Percentiles rank a stretch among this genome's conserved stretches.
phyloP scores from a whole-genome alignment of 331 rosid genomes.

The Acacia concinna region DNA sequence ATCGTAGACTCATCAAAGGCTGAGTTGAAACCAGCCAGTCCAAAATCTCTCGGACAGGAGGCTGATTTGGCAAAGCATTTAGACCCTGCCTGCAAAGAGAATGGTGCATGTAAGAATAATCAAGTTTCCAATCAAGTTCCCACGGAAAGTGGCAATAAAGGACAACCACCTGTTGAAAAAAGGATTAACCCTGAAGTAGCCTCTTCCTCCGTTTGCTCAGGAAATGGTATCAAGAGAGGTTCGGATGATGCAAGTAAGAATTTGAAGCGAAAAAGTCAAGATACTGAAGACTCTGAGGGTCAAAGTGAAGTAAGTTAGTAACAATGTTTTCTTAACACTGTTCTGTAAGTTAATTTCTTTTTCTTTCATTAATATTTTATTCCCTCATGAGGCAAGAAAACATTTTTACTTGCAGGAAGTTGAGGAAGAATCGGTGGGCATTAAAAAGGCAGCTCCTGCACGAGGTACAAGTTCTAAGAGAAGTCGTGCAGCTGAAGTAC shows the following conservation, averaged over 20 bases:
- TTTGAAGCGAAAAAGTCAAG: constrained; percentile 63
- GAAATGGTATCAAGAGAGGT: constrained; percentile 57
- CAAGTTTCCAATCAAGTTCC: constrained; percentile 36
- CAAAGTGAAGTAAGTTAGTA: constrained; percentile 72
- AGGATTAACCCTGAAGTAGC: constrained; percentile 49
- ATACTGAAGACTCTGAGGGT: constrained; percentile 69
- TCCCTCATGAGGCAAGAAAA: constrained; percentile 22
- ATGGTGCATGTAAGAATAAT: constrained; percentile 41
- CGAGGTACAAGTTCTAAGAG: constrained; percentile 65
- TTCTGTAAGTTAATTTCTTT: constrained; percentile 25
- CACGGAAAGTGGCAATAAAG: constrained; percentile 45
- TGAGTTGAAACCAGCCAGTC: constrained; percentile 45
- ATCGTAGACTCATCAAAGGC: constrained; percentile 44
- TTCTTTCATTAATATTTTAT: background rate
- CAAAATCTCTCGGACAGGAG: constrained; percentile 46
- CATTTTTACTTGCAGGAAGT: constrained; percentile 55
- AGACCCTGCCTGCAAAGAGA: constrained; percentile 45
- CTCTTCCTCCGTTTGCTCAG: constrained; percentile 84
- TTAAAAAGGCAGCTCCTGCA: constrained; percentile 44
- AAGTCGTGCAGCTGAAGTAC: constrained; percentile 91
- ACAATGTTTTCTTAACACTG: constrained; percentile 22
- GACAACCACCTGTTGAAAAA: constrained; percentile 47
- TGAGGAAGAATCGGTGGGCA: constrained; percentile 71
- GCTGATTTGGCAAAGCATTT: constrained; percentile 38
- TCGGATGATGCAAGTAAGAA: constrained; percentile 44